Base-by-base conservation (phyloP, 805 yeast species). In the Lachancea kluyveri region DNA sequence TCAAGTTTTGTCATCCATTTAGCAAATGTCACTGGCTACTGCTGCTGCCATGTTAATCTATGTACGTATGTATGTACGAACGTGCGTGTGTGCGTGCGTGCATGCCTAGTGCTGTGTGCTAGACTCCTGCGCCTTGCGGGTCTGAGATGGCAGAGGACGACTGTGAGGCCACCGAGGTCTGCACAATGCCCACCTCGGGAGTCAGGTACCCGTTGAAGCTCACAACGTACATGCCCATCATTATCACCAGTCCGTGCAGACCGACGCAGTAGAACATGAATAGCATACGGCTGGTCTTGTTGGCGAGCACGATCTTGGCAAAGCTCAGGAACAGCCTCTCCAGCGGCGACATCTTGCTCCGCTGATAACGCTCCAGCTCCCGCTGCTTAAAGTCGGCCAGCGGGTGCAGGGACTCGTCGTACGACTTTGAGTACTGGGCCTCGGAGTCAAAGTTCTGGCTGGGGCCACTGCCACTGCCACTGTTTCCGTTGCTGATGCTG, bases 331-430 rank as follows among this genome's bases (percentile, higher is more conserved):
- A 81, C n/a, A 83, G 58, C 37, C 94, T 67, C 46, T 92, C 96
- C 35, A 82, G 52, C 2, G 92, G 82, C 2, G 88, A 77, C 54
- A 87, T 65, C 28, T 74, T 70, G 6, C 87, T 74, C 30, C 71
- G 69, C 28, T 82, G 78, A 31, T 54, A 52, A 43, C 95, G 66
- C 46, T 80, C 86, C 21, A 81, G 73, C 51, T 86, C 96, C 41
- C 76, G 64, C 26, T 77, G 70, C 46, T 94, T 72, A 58, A 90
- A 84, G 47, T 76, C 81, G 43, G 83, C 90, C 39, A 87, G 74
- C 19, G 95, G 94, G 45, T 86, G 87, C 27, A 86, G 61, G 29
- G 78, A 79, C 31, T 79, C 77, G 45, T 86, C 95, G 60, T 83
- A 87, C 29, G 59, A 70, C 18, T 69, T 64, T 27, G 72, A 73